phyloP scores from a whole-genome alignment of 2,329 filamentous ascomycete species.

The Dactylellina leptospora region DNA sequence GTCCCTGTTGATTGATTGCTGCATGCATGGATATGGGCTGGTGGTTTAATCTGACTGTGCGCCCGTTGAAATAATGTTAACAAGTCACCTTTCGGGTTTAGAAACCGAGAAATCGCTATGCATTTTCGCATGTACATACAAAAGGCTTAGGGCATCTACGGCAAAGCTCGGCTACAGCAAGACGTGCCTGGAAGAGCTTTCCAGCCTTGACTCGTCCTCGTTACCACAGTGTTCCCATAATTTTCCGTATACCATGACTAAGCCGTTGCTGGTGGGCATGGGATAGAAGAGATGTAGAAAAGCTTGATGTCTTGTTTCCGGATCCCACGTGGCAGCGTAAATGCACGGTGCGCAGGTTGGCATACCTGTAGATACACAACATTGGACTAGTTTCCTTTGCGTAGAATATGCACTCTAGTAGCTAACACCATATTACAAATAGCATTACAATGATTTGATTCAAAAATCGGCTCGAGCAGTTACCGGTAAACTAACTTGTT shows the following conservation, averaged over 20 bases:
- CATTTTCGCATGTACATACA: background rate
- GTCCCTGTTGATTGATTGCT: background rate
- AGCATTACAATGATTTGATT: no score
- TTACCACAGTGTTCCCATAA: conserved; percentile 7
- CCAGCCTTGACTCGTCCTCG: conserved; percentile 10
- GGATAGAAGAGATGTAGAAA: background rate
- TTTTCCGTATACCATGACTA: conserved; percentile 9
- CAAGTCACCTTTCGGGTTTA: background rate
- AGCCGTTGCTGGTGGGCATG: background rate
- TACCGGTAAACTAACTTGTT: no score
- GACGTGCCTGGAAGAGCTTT: no score
- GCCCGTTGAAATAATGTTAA: background rate
- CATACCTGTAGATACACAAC: background rate
- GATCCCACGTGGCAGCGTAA: background rate
- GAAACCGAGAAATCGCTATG: background rate
- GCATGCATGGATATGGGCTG: conserved; percentile 1
- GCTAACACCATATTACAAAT: no score
- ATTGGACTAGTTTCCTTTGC: no score
- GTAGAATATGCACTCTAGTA: no score
- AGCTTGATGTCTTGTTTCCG: background rate
- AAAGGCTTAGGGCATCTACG: conserved; percentile 1
- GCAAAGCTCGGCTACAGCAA: background rate
- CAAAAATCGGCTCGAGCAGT: no score
- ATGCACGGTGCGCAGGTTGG: background rate
- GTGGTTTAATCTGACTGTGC: background rate